Conservation (phyloP, 805 yeast species). For the Pichia californica region DNA sequence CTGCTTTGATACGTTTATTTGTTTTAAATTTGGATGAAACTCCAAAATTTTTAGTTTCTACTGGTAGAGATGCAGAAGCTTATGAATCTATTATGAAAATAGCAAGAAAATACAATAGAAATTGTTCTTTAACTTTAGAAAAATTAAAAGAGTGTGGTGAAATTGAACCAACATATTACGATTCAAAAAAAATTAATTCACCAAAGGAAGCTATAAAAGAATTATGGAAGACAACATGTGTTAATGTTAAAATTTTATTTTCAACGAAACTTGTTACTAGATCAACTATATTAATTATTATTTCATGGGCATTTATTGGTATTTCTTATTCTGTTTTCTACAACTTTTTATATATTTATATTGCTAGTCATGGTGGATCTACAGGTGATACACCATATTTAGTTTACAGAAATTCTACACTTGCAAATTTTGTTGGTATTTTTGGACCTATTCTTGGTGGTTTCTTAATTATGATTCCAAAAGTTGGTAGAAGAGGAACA, state of each 20-base stretch:
- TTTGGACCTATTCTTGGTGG: slow-evolving; percentile 53
- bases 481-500: slow-evolving; percentile 52
- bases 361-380: slow-evolving; percentile 44
- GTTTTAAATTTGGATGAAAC: slow-evolving; percentile 44
- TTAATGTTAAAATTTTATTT: slow-evolving; percentile 42
- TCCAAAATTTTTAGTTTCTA: slow-evolving; percentile 48
- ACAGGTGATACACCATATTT: slow-evolving; percentile 34
- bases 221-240: slow-evolving; percentile 25
- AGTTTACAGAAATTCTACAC: slow-evolving; percentile 42
- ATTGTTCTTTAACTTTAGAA: slow-evolving; percentile 38
- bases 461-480: slow-evolving; percentile 25
- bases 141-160: slow-evolving; percentile 41
- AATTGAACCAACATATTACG: slow-evolving; percentile 24
- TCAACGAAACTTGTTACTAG: slow-evolving; percentile 37
- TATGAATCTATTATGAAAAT: slow-evolving; percentile 35
- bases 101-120: slow-evolving; percentile 40
- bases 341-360: slow-evolving; percentile 47
- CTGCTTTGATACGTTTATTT: slow-evolving; percentile 43
- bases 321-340: slow-evolving; percentile 51
- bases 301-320: slow-evolving; percentile 55
- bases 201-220: slow-evolving; percentile 23
- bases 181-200: slow-evolving; percentile 12
- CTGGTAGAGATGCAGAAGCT: slow-evolving; percentile 47
- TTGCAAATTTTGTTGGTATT: slow-evolving; percentile 40
- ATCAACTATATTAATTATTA: slow-evolving; percentile 38